Conservation (phyloP, 2,329 filamentous ascomycete genomes). For the Fusarium sp. region DNA sequence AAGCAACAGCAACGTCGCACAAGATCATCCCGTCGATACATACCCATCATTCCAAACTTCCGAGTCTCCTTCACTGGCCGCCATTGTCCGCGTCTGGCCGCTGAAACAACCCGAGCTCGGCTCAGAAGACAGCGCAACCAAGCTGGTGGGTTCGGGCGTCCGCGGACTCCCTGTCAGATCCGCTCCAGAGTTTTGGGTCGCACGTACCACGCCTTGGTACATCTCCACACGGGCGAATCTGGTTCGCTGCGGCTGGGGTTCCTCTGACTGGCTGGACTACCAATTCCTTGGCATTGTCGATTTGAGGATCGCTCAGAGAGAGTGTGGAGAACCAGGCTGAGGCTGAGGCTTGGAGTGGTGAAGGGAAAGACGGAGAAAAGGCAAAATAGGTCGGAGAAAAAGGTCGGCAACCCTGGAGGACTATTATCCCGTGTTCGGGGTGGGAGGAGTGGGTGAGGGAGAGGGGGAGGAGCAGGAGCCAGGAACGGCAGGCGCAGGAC, state of each 20-base stretch:
- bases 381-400: background rate
- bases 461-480: slow-evolving; percentile 18
- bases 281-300: slow-evolving; percentile 11
- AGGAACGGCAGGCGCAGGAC: slow-evolving; percentile 1
- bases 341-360: background rate
- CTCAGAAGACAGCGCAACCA: background rate
- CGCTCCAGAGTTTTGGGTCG: slow-evolving; percentile 19
- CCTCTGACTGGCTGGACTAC: slow-evolving; percentile 8
- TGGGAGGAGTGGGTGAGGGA: background rate
- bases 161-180: slow-evolving; percentile 4
- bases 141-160: background rate
- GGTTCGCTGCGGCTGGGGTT: slow-evolving; percentile 22
- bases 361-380: slow-evolving; percentile 5
- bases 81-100: slow-evolving; percentile 4
- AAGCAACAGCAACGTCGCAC: background rate
- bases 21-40: background rate
- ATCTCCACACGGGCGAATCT: slow-evolving; percentile 14
- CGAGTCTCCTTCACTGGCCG: background rate
- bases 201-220: slow-evolving; percentile 12
- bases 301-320: background rate
- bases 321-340: background rate
- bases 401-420: slow-evolving; percentile 24
- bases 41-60: background rate
- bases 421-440: slow-evolving; percentile 34
- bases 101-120: background rate